Base-by-base conservation (phyloP, 2,329 filamentous ascomycete species). In the Neofusicoccum parvum region DNA sequence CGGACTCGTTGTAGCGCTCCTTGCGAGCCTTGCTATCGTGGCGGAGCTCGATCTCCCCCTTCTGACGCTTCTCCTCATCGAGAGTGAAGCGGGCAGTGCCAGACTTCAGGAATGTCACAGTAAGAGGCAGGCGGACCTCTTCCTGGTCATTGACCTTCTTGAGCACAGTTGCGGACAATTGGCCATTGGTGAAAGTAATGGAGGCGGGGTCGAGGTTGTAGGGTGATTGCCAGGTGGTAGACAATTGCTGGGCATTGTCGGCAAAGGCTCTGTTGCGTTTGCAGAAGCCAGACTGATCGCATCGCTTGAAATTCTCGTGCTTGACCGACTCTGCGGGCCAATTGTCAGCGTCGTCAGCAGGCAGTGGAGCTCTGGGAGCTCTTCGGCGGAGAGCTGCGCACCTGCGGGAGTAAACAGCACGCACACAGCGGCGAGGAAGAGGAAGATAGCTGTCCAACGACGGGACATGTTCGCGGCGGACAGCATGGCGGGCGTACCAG, bases 221-320 rank as follows among this genome's bases (percentile, higher is more conserved):
- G 0, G 94, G 94, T 7, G 92, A 89, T 70, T 83, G 82, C 91
- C 92, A 97, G 34, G 84, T 82, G 9, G 87, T 84, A 67, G 87
- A 88, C 65, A 87, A 80, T 48, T 87, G 81, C 51, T 86, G 80
- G 68, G 89, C 92, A 69, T 86, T 83, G 79, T 98, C 94, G 75
- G 95, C 95, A 76, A 91, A 94, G 45, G 87, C 91, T 76, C 95
- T 89, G 80, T 98, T 98, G 70, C 95, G 91, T 77, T 93, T 95
- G 81, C 95, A 99, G 83, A 99, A 99, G 73, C 95, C 95, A 4
- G 94, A 95, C 77, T 99, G 94, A 70, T 91, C 83, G 82, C 95
- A 99, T 72, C 91, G 97, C 77, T 98, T 99, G 85, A 98, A 99
- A 78, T 96, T 94, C 73, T 97, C 89, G 76, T 97, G 91, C 81